phyloP scores from a whole-genome alignment of 2,329 filamentous ascomycete species.

The Phialophora chinensis region DNA sequence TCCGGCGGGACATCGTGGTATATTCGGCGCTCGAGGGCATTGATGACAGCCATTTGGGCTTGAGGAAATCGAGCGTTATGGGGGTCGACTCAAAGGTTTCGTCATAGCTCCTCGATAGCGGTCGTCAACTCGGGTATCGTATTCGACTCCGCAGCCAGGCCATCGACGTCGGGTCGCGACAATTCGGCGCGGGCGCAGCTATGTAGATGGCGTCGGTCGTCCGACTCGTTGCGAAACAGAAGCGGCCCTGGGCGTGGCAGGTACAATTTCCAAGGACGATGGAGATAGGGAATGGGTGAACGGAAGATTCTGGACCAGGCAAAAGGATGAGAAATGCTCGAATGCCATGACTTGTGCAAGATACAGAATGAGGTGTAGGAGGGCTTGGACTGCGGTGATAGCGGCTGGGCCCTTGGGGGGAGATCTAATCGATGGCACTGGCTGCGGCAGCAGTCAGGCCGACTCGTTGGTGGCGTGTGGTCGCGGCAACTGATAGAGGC shows the following conservation, averaged over 20 bases:
- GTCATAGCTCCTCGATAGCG: conserved; percentile 30
- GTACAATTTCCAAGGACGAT: background rate
- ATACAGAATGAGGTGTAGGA: conserved; percentile 1
- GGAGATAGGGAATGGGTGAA: background rate
- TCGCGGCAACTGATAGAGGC: conserved; percentile 25
- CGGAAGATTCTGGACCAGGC: background rate
- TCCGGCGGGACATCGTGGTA: conserved; percentile 59
- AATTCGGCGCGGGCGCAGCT: background rate
- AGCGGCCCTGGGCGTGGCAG: background rate
- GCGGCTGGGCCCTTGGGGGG: conserved; percentile 7
- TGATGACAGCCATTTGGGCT: conserved; percentile 20
- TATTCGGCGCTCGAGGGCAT: conserved; percentile 39
- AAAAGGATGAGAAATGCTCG: background rate
- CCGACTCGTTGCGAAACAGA: background rate
- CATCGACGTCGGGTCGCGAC: conserved; percentile 16
- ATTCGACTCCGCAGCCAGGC: conserved; percentile 17
- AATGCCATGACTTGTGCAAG: conserved; percentile 4
- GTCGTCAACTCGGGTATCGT: conserved; percentile 18
- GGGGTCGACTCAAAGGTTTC: conserved; percentile 5
- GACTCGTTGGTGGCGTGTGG: conserved; percentile 5
- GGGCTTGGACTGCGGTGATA: conserved; percentile 6
- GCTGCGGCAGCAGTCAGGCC: conserved; percentile 1
- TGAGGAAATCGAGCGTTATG: conserved; percentile 8
- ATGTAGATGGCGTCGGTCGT: background rate
- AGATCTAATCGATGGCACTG: background rate